phyloP scores from a whole-genome alignment of 2,329 filamentous ascomycete genomes.

The Ophiocordyceps sinensis region DNA sequence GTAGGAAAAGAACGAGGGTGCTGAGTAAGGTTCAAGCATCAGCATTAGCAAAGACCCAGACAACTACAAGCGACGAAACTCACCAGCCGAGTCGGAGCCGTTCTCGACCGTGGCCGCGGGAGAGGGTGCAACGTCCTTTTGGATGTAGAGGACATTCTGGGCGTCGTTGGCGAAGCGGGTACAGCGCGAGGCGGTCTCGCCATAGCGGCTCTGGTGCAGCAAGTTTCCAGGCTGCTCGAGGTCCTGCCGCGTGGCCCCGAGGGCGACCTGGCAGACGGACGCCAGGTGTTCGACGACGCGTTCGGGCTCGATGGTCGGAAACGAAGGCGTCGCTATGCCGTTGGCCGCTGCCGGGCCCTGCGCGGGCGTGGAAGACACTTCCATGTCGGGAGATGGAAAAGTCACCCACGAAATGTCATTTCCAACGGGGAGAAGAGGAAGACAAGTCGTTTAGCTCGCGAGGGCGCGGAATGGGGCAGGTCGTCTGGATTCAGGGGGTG shows the following conservation, averaged over 20 bases:
- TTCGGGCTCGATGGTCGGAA: constrained; percentile 49
- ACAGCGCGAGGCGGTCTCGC: constrained; percentile 77
- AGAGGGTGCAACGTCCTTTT: constrained; percentile 52
- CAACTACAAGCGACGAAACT: constrained; percentile 7
- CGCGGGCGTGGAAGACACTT: constrained; percentile 32
- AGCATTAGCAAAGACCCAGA: constrained; percentile 3
- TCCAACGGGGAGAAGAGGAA: neutral
- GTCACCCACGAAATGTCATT: neutral
- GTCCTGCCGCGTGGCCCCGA: constrained; percentile 63
- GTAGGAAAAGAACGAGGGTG: constrained; percentile 52
- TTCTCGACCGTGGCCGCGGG: constrained; percentile 34
- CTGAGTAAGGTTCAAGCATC: constrained; percentile 12
- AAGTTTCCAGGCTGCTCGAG: constrained; percentile 71
- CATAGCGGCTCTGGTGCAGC: constrained; percentile 55
- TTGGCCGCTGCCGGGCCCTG: constrained; percentile 27
- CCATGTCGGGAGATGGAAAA: constrained; percentile 26
- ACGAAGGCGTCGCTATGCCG: constrained; percentile 29
- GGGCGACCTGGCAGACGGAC: constrained; percentile 55
- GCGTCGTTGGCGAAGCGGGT: constrained; percentile 79
- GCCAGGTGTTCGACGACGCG: constrained; percentile 58
- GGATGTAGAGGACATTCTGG: constrained; percentile 78
- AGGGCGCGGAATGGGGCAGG: neutral
- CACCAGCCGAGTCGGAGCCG: constrained; percentile 30
- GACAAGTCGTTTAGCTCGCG: neutral
- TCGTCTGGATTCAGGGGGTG: neutral